phyloP scores from a whole-genome alignment of 1,139 yeast genomes.

The Suzukiozyma palmioleophila region DNA sequence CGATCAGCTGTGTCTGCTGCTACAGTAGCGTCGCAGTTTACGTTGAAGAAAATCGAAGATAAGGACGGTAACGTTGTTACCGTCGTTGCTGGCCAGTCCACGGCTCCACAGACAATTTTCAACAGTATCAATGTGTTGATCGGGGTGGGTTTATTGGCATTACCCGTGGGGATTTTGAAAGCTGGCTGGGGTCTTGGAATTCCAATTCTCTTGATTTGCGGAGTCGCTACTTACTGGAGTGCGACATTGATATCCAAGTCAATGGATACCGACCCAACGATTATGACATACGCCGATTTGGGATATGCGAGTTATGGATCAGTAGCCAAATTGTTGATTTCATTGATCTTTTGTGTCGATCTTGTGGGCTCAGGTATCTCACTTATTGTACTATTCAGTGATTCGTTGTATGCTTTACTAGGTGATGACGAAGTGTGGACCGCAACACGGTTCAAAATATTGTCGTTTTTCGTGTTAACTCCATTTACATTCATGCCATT shows the following conservation, averaged over 20 bases:
- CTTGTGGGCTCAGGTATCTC: slow-evolving; percentile 56
- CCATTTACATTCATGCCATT: slow-evolving; percentile 46
- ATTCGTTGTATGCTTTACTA: slow-evolving; percentile 42
- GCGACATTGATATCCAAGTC: slow-evolving; percentile 38
- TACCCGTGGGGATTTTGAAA: slow-evolving; percentile 43
- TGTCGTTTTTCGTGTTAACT: slow-evolving; percentile 40
- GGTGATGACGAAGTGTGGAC: slow-evolving; percentile 41
- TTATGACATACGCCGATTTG: slow-evolving; percentile 85
- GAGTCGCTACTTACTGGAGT: slow-evolving; percentile 41
- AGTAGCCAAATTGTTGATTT: slow-evolving; percentile 37
- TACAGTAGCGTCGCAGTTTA: slow-evolving; percentile 51
- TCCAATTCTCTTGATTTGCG: slow-evolving; percentile 36
- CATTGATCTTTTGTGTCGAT: slow-evolving; percentile 41
- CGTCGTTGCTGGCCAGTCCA: slow-evolving; percentile 74
- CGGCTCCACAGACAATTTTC: slow-evolving; percentile 48
- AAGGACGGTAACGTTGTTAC: slow-evolving; percentile 72
- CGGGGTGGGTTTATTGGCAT: slow-evolving; percentile 47
- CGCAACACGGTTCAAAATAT: slow-evolving; percentile 30
- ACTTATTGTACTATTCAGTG: slow-evolving; percentile 51
- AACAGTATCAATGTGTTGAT: slow-evolving; percentile 46
- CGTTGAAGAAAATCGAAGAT: slow-evolving; percentile 64
- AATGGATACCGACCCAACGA: slow-evolving; percentile 68
- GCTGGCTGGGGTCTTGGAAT: slow-evolving; percentile 46
- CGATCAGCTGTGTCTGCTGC: slow-evolving; percentile 32
- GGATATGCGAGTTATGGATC: slow-evolving; percentile 70